These are phyloP conservation scores for Xylaria multiplex DNA, from an alignment of 2,329 filamentous ascomycete species.

Conservation along the genomic window DNA sequence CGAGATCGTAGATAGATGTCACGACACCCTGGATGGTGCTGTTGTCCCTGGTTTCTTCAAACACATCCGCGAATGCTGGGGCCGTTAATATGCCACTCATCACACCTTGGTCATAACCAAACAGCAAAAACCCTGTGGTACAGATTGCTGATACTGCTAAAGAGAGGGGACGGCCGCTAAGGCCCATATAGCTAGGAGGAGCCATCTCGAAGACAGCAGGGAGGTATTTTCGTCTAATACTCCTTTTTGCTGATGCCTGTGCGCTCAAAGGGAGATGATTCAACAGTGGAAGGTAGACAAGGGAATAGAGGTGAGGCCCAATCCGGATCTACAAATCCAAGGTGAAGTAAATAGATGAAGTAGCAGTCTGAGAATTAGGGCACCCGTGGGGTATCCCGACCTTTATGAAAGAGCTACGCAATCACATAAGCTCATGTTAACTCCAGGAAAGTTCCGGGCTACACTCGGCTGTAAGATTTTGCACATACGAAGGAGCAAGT, in stretches of 20 bases:
- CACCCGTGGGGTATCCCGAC: slow-evolving; percentile 19
- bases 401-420: slow-evolving; percentile 26
- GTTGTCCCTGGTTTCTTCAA: slow-evolving; percentile 55
- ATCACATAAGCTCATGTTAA: slow-evolving; percentile 7
- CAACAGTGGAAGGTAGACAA: background rate
- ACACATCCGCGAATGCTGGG: slow-evolving; percentile 59
- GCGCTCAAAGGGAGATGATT: slow-evolving; percentile 4
- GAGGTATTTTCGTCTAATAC: slow-evolving; percentile 23
- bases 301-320: slow-evolving; percentile 4
- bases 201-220: slow-evolving; percentile 53
- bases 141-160: slow-evolving; percentile 69
- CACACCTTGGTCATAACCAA: slow-evolving; percentile 52
- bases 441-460: slow-evolving; percentile 15
- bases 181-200: slow-evolving; percentile 65
- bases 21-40: slow-evolving; percentile 60
- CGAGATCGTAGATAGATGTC: slow-evolving; percentile 60
- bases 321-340: slow-evolving; percentile 22
- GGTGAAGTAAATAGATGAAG: slow-evolving; percentile 7
- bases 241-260: background rate
- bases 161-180: slow-evolving; percentile 66
- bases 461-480: slow-evolving; percentile 17
- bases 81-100: slow-evolving; percentile 66
- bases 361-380: background rate
- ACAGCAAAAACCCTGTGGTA: slow-evolving; percentile 71
- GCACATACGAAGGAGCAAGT: slow-evolving; percentile 18